These are phyloP conservation scores for Phytophthora cajani DNA, from an alignment of 352 stramenopile species.

Conservation along the genomic window DNA sequence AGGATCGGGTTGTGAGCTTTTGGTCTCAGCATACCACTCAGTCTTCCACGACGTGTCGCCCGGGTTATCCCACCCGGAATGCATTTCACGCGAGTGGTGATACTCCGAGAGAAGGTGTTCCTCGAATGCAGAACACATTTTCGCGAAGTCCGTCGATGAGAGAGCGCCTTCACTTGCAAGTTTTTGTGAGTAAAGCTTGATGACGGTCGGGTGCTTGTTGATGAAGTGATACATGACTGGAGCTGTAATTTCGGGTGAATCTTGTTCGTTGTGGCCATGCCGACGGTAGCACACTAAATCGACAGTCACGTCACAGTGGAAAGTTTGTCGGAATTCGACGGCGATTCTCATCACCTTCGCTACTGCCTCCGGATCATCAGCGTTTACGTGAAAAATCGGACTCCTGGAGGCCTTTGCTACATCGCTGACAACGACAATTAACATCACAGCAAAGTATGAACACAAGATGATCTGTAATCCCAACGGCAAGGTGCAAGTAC, in stretches of 20 bases:
- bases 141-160: constrained; percentile 47
- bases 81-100: constrained; percentile 68
- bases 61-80: constrained; percentile 83
- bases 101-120: constrained; percentile 71
- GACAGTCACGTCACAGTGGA: constrained; percentile 97
- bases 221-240: constrained; percentile 93
- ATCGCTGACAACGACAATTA: constrained; percentile 68
- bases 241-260: constrained; percentile 89
- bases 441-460: not conserved
- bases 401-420: constrained; percentile 97
- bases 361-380: constrained; percentile 96
- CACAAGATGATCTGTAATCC: too few relatives aligned
- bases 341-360: constrained; percentile 94
- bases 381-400: constrained; percentile 96
- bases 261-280: constrained; percentile 98
- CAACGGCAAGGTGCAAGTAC: not conserved
- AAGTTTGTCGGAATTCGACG: constrained; percentile 90
- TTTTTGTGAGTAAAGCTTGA: constrained; percentile 81
- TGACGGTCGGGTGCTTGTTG: constrained; percentile 83
- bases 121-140: constrained; percentile 73
- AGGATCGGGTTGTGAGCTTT: constrained; percentile 15
- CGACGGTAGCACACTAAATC: constrained; percentile 99
- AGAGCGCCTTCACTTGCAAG: constrained; percentile 65
- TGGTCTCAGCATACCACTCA: constrained; percentile 54
- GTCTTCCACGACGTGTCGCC: constrained; percentile 73